These are phyloP conservation scores for Ophiostoma sp. DNA, from an alignment of 2,329 filamentous ascomycete genomes.

Conservation along the genomic window DNA sequence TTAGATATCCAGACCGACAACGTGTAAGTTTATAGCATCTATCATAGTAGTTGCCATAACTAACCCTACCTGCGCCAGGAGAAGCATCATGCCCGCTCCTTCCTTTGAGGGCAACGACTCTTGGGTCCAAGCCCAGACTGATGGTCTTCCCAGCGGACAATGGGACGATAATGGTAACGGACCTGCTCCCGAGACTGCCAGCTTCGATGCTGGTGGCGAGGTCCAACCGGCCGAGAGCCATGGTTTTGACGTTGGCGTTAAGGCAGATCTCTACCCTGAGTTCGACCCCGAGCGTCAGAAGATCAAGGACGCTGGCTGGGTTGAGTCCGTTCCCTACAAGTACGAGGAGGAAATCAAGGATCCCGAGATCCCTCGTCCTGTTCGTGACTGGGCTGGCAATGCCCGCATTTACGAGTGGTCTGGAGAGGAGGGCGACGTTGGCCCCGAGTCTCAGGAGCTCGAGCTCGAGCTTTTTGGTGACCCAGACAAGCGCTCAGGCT, in stretches of 20 bases:
- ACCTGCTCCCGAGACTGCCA: background rate
- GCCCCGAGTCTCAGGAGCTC: slow-evolving; percentile 62
- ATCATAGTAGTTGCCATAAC: no score
- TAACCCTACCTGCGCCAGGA: background rate
- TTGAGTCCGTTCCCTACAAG: slow-evolving; percentile 42
- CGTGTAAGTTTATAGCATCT: no score
- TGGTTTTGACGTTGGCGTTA: slow-evolving; percentile 21
- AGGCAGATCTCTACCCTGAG: slow-evolving; percentile 23
- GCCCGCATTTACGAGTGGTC: slow-evolving; percentile 75
- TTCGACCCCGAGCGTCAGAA: slow-evolving; percentile 28
- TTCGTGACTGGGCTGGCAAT: slow-evolving; percentile 44
- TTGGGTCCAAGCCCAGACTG: background rate
- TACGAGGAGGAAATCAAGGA: slow-evolving; percentile 38
- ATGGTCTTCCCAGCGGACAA: background rate
- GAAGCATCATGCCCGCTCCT: background rate
- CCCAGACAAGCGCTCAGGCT: slow-evolving; percentile 43
- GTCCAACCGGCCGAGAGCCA: slow-evolving; percentile 11
- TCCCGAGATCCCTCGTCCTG: slow-evolving; percentile 23
- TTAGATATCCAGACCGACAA: no score
- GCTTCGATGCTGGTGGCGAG: slow-evolving; percentile 3
- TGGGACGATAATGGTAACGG: no score
- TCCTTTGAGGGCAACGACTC: background rate
- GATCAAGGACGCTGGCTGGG: slow-evolving; percentile 40
- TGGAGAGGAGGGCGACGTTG: slow-evolving; percentile 81
- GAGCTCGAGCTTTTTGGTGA: slow-evolving; percentile 70